Evolutionary conservation across 257 asterid genomes (phyloP).

Genomic region (Datura wrightii): DNA sequence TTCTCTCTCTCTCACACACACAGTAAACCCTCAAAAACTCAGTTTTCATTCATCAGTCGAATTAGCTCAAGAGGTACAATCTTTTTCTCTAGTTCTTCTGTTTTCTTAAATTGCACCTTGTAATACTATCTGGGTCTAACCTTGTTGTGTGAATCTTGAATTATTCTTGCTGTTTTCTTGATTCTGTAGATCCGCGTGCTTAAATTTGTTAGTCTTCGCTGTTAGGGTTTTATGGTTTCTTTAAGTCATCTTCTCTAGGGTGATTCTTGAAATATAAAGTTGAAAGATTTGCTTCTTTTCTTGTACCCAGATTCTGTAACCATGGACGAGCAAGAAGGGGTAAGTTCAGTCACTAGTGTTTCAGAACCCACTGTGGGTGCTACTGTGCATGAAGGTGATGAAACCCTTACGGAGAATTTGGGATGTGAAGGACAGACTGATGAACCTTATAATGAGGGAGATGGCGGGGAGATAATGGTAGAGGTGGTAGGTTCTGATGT

Average conservation of each 20-base stretch:
- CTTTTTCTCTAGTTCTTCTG: not conserved
- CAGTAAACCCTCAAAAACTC: constrained; percentile 14
- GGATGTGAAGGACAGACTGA: constrained; percentile 49
- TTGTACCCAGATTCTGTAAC: constrained; percentile 37
- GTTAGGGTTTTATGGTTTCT: constrained; percentile 50
- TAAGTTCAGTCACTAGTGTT: constrained; percentile 51
- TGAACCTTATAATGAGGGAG: constrained; percentile 52
- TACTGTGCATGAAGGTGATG: constrained; percentile 40
- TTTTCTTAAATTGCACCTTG: not conserved
- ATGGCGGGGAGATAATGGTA: constrained; percentile 75
- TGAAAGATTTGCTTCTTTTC: constrained; percentile 39
- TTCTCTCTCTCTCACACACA: constrained; percentile 33
- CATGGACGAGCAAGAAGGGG: constrained; percentile 67
- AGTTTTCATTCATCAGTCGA: not conserved
- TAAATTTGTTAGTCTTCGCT: constrained; percentile 39
- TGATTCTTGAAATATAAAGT: constrained; percentile 39
- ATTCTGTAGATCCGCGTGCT: constrained; percentile 20
- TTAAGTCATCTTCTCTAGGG: not conserved
- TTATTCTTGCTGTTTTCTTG: constrained; percentile 34
- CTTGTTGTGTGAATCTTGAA: constrained; percentile 6
- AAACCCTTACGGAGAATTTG: constrained; percentile 40
- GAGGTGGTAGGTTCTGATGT: constrained; percentile 89
- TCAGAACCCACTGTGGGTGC: constrained; percentile 46
- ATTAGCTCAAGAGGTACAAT: constrained; percentile 20
- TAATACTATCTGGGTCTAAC: constrained; percentile 22